Conservation (phyloP, 495 filamentous ascomycete species). For the Talaromyces wortmannii region DNA sequence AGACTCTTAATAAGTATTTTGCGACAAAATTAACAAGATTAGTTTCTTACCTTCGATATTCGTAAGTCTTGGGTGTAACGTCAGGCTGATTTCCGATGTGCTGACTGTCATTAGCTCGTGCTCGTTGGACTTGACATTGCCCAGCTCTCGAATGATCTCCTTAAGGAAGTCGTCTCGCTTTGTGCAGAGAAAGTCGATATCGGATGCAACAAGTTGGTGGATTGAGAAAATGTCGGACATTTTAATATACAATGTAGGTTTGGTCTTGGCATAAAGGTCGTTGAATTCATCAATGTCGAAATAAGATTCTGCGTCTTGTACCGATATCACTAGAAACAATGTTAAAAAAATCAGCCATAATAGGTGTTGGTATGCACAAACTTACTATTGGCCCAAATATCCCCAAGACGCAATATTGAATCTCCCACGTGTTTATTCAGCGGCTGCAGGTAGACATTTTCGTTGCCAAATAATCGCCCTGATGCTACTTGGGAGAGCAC, state of each 20-base stretch:
- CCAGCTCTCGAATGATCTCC: slow-evolving; percentile 87
- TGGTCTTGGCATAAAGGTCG: slow-evolving; percentile 90
- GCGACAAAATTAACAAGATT: background rate
- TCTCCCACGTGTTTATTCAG: slow-evolving; percentile 85
- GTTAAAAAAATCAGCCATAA: slow-evolving; percentile 16
- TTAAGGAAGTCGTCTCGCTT: slow-evolving; percentile 80
- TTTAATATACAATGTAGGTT: slow-evolving; percentile 97
- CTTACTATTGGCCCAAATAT: slow-evolving; percentile 64
- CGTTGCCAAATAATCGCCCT: slow-evolving; percentile 82
- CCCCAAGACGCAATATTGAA: slow-evolving; percentile 70
- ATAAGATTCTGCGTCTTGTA: slow-evolving; percentile 78
- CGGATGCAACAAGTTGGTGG: slow-evolving; percentile 76
- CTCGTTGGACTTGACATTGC: slow-evolving; percentile 92
- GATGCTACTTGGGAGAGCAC: slow-evolving; percentile 80
- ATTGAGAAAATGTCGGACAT: slow-evolving; percentile 97
- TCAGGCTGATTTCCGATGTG: slow-evolving; percentile 85
- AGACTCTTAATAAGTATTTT: background rate
- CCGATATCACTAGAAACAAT: slow-evolving; percentile 57
- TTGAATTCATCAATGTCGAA: slow-evolving; percentile 99
- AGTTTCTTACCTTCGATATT: slow-evolving; percentile 62
- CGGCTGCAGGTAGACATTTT: slow-evolving; percentile 93
- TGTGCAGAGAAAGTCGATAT: slow-evolving; percentile 69
- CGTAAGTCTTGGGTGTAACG: slow-evolving; percentile 84
- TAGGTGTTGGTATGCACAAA: slow-evolving; percentile 6
- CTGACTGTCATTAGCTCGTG: slow-evolving; percentile 82